Evolutionary conservation across 2,329 filamentous ascomycete genomes (phyloP).

Genomic region (Thielaviopsis ethacetica): DNA sequence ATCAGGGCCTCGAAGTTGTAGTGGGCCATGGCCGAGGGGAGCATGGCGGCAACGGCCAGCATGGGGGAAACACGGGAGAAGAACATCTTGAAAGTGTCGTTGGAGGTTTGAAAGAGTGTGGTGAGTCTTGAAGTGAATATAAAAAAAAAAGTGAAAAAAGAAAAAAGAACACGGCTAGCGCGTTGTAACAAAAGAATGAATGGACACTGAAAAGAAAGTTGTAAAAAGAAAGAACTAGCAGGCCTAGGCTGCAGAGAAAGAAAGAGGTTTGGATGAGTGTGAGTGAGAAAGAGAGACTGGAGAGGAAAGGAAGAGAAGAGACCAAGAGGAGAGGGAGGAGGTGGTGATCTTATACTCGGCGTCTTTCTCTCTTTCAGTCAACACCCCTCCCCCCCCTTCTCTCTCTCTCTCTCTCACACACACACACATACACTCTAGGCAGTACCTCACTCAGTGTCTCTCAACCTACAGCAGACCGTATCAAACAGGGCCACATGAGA

Average conservation of each 20-base stretch:
- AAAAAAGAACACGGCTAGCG: slow-evolving; percentile 1
- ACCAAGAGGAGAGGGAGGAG: neutral
- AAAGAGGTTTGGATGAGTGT: neutral
- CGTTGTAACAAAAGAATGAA: neutral
- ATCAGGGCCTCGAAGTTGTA: slow-evolving; percentile 30
- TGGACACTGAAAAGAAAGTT: neutral
- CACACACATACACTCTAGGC: no score
- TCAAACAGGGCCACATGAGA: no score
- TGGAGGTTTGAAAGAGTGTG: neutral
- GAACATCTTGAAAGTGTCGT: slow-evolving; percentile 15
- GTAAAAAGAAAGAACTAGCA: neutral
- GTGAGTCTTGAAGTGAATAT: neutral
- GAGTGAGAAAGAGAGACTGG: slow-evolving; percentile 4
- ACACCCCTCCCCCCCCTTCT: no score
- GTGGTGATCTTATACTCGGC: neutral
- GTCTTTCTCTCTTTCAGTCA: no score
- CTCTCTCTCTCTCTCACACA: no score
- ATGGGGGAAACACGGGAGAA: slow-evolving; percentile 15
- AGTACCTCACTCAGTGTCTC: no score
- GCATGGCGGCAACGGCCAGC: slow-evolving; percentile 16
- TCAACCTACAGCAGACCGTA: no score
- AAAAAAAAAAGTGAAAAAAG: neutral
- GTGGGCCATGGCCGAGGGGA: slow-evolving; percentile 20
- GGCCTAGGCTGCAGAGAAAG: slow-evolving; percentile 1
- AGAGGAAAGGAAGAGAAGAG: neutral